These are phyloP conservation scores for Leccinum pachyderme DNA, from an alignment of 1,284 basidiomycete species.

Conservation along the genomic window DNA sequence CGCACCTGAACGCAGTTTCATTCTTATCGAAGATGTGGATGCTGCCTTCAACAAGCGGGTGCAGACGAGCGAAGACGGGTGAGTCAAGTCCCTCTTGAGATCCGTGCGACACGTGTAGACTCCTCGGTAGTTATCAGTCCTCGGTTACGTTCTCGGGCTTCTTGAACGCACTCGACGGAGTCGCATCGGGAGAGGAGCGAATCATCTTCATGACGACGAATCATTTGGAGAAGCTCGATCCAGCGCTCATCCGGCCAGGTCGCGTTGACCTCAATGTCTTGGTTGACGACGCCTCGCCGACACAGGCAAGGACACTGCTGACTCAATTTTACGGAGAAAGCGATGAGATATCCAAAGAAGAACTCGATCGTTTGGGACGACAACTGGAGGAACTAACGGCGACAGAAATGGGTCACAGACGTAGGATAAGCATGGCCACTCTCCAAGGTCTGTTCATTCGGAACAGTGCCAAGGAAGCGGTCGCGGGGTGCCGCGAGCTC, in stretches of 20 bases:
- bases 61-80: constrained; percentile 89
- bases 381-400: constrained; percentile 53
- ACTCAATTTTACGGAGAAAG: constrained; percentile 77
- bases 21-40: constrained; percentile 96
- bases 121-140: constrained; percentile 73
- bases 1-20: constrained; percentile 88
- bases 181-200: constrained; percentile 95
- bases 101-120: constrained; percentile 12
- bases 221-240: constrained; percentile 80
- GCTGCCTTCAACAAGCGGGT: constrained; percentile 95
- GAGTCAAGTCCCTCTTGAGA: constrained; percentile 21
- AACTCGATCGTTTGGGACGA: constrained; percentile 47
- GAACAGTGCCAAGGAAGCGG: constrained; percentile 61
- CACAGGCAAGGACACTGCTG: constrained; percentile 82
- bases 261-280: constrained; percentile 87
- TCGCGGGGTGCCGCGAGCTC: constrained; percentile 53
- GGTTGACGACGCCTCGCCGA: constrained; percentile 84
- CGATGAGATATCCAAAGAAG: constrained; percentile 31
- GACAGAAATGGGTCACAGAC: constrained; percentile 50
- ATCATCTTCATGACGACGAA: constrained; percentile 99
- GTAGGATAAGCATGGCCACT: constrained; percentile 86
- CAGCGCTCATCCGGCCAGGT: constrained; percentile 93
- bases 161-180: constrained; percentile 95
- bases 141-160: constrained; percentile 98
- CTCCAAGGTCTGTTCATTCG: constrained; percentile 93